Conservation (phyloP, 2,329 filamentous ascomycete genomes). For the Neopestalotiopsis sp. region DNA sequence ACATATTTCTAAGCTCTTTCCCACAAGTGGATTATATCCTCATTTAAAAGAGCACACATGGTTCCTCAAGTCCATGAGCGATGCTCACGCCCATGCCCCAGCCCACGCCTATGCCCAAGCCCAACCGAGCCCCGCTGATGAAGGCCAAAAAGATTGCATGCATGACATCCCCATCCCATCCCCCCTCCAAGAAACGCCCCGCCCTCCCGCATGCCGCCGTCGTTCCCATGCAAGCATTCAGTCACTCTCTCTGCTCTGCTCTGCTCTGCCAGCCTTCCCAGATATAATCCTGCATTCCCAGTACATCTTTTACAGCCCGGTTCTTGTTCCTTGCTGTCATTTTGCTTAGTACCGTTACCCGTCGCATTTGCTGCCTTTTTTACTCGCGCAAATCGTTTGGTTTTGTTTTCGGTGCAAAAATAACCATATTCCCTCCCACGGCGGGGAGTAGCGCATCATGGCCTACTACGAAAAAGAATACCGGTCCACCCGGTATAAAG, state of each 20-base stretch:
- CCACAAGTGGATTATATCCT: not conserved
- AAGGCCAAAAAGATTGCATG: not conserved
- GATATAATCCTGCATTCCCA: conserved; percentile 15
- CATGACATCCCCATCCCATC: conserved; percentile 10
- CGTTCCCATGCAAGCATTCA: conserved; percentile 16
- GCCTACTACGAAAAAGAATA: conserved; percentile 24
- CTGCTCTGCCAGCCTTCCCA: conserved; percentile 15
- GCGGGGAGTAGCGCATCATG: conserved; percentile 16
- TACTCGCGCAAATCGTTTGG: not conserved
- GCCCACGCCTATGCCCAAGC: not conserved
- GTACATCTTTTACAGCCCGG: conserved; percentile 1
- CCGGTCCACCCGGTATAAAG: conserved; percentile 21
- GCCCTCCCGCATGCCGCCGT: conserved; percentile 4
- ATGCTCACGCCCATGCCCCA: not conserved
- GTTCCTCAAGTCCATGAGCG: too few species aligned
- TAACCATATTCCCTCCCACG: not conserved
- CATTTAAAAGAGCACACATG: not conserved
- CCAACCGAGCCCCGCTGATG: conserved; percentile 13
- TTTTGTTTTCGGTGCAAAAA: not conserved
- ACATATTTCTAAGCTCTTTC: not conserved
- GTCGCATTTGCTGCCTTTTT: not conserved
- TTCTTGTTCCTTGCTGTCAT: conserved; percentile 9
- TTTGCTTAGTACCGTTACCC: not conserved
- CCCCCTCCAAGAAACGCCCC: not conserved
- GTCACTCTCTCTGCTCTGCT: not conserved